Evolutionary conservation across 768 basidiomycete genomes (phyloP), one percentile per base, ranked within the genome.

Genomic region (Tephrocybe sp.): DNA sequence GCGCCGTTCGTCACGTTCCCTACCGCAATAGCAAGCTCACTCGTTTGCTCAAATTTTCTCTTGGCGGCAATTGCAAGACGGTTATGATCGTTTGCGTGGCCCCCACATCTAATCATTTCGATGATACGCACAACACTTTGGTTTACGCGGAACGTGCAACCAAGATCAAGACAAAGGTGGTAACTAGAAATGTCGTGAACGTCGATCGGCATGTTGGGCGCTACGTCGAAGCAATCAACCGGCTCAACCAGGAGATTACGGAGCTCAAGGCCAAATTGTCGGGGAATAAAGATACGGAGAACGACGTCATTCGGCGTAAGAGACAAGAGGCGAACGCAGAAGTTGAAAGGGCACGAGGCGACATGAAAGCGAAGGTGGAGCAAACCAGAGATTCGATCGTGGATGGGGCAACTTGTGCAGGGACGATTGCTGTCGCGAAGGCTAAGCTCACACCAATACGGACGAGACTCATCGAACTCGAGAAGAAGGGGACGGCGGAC

Each of bases 71-170:
- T 68, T 99, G 97, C 81, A 93, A 96, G 72, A 99, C 97, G 1
- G 94, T 97, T 64, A 99, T 98, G 97, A 93, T 98, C 57, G 96
- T 98, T 55, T 98, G 97, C 66, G 78, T 99, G 41, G 94, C 94
- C 0, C 97, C 97, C 1, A 93, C 94, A 4, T 94, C 93, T 32
- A 81, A 81, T 32, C 94, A 99, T 71, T 97, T 98, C 66, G 97
- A 98, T 64, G 97, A 99, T 67, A 98, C 97, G 26, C 93, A 97
- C 66, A 99, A 99, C 66, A 98, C 97, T 2, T 86, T 99, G 42
- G 76, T 97, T 54, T 99, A 98, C 68, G 97, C 97, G 20, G 95
- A 99, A 61, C 88, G 95, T 40, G 96, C 97, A 23, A 97, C 97
- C 53, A 93, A 94, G 74, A 98, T 99, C 71, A 95, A 95, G 75